Evolutionary conservation across 2,329 filamentous ascomycete genomes (phyloP).

Genomic region (Verticillium tricorpus): DNA sequence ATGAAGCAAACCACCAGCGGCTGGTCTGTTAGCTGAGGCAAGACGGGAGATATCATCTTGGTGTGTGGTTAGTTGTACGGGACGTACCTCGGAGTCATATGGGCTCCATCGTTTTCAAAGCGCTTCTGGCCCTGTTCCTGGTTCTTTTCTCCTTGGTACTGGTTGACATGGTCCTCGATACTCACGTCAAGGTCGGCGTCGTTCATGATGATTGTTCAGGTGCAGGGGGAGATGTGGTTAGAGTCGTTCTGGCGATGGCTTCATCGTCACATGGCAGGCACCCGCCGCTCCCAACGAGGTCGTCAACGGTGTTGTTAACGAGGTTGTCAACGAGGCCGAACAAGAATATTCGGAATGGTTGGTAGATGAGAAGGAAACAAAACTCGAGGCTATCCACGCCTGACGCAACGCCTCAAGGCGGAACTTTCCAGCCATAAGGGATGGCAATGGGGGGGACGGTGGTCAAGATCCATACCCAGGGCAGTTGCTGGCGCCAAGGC

Average conservation of each 20-base stretch:
- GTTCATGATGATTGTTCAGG: slow-evolving; percentile 27
- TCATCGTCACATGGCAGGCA: background rate
- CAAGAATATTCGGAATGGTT: background rate
- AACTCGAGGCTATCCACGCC: background rate
- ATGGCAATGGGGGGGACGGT: background rate
- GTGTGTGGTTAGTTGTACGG: no score
- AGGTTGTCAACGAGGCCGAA: background rate
- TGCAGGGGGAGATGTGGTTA: background rate
- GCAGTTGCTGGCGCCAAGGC: background rate
- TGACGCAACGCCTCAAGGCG: background rate
- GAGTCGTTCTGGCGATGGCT: background rate
- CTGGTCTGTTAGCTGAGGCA: slow-evolving; percentile 22
- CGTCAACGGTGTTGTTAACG: background rate
- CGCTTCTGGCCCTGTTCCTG: slow-evolving; percentile 18
- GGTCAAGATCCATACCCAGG: background rate
- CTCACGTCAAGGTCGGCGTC: slow-evolving; percentile 32
- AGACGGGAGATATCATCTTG: background rate
- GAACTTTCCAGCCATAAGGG: background rate
- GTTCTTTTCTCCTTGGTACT: slow-evolving; percentile 15
- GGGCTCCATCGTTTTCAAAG: slow-evolving; percentile 32
- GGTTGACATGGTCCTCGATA: slow-evolving; percentile 28
- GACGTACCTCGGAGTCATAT: slow-evolving; percentile 38
- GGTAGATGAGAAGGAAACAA: background rate
- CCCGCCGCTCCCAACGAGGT: background rate
- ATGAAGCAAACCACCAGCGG: slow-evolving; percentile 61